Evolutionary conservation across 208 protist genomes (phyloP).

Genomic region (Hexamita inflata): DNA sequence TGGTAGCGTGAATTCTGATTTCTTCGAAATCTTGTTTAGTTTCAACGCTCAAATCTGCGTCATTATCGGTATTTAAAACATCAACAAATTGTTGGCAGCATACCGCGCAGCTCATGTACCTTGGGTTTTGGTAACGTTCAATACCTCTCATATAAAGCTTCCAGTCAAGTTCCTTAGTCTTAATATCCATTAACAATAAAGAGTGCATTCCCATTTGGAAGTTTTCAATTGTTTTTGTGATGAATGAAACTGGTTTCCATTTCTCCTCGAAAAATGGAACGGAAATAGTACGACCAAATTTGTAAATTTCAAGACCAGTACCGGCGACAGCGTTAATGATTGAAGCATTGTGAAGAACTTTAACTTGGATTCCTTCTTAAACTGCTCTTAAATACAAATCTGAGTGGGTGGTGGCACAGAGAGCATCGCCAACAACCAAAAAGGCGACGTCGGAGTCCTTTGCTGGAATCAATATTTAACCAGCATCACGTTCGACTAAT

Average conservation of each 20-base stretch:
- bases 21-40: too few species aligned
- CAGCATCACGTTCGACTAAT: slow-evolving; percentile 70
- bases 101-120: too few species aligned
- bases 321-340: slow-evolving; percentile 95
- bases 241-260: slow-evolving; percentile 85
- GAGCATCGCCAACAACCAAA: slow-evolving; percentile 96
- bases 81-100: too few species aligned
- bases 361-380: slow-evolving; percentile 58
- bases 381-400: slow-evolving; percentile 84
- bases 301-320: slow-evolving; percentile 92
- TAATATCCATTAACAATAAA: slow-evolving; percentile 84
- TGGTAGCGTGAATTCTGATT: too few species aligned
- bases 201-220: slow-evolving; percentile 76
- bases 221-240: slow-evolving; percentile 77
- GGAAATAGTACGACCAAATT: slow-evolving; percentile 83
- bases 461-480: slow-evolving; percentile 66
- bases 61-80: too few species aligned
- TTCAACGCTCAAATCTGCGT: too few species aligned
- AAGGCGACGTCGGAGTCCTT: slow-evolving; percentile 68
- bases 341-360: slow-evolving; percentile 89
- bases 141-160: slow-evolving; percentile 71
- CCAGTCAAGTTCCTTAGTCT: slow-evolving; percentile 86
- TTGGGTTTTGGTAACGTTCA: slow-evolving; percentile 82
- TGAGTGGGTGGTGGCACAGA: slow-evolving; percentile 92
- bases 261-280: slow-evolving; percentile 86